Conservation (phyloP, 768 basidiomycete genomes). For the Suillus hirtellus region DNA sequence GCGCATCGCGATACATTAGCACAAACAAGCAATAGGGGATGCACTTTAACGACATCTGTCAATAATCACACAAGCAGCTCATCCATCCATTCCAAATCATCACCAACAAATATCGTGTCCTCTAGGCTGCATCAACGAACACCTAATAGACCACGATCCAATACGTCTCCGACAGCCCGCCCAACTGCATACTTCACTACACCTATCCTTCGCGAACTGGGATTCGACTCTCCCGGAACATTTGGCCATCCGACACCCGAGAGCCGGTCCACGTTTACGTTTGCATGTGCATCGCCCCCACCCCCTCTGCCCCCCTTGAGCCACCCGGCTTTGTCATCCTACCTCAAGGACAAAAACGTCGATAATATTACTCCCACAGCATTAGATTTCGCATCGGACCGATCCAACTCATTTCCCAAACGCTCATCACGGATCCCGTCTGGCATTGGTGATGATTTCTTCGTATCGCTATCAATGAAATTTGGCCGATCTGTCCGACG, state of each 20-base stretch:
- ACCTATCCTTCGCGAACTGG: conserved; percentile 24
- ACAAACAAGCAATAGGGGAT: background rate
- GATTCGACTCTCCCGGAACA: conserved; percentile 40
- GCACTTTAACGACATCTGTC: background rate
- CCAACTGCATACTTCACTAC: conserved; percentile 24
- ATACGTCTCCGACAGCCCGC: conserved; percentile 19
- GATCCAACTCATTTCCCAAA: conserved; percentile 25
- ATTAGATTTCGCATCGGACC: conserved; percentile 20
- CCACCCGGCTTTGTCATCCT: conserved; percentile 35
- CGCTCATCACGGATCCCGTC: conserved; percentile 13
- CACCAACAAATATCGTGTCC: conserved; percentile 31
- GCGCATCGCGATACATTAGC: conserved; percentile 11
- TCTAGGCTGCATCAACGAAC: conserved; percentile 27
- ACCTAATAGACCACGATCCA: conserved; percentile 26
- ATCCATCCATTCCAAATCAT: conserved; percentile 29
- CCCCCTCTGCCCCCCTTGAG: conserved; percentile 59
- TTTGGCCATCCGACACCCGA: conserved; percentile 41
- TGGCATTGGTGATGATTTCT: conserved; percentile 18
- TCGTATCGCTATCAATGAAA: conserved; percentile 25
- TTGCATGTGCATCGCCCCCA: conserved; percentile 35
- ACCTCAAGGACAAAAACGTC: conserved; percentile 17
- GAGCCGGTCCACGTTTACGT: conserved; percentile 20
- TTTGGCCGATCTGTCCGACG: conserved; percentile 30
- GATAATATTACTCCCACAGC: conserved; percentile 8
- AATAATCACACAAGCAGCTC: conserved; percentile 6